These are phyloP conservation scores for Trichosporon asahii DNA, from an alignment of 1,284 basidiomycete genomes.

Conservation along the genomic window DNA sequence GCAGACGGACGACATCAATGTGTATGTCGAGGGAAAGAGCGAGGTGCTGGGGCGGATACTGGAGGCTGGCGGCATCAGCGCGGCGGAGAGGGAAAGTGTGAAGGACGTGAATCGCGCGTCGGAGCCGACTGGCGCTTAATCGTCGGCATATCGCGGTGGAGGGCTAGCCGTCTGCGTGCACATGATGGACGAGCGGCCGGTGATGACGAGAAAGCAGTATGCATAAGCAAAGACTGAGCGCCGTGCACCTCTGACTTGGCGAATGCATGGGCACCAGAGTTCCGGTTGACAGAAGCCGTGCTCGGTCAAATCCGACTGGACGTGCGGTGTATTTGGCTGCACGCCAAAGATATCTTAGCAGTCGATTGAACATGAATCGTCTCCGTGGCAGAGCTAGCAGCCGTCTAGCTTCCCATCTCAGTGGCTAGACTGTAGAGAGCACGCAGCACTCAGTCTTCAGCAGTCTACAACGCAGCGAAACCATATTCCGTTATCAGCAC, in stretches of 20 bases:
- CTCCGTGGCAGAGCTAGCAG: no score
- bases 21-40: slow-evolving; percentile 11
- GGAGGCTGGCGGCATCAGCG: background rate
- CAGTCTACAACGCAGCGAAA: no score
- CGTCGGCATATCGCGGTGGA: background rate
- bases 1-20: background rate
- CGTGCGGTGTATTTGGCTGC: no score
- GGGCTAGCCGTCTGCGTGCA: background rate
- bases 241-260: background rate
- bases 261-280: background rate
- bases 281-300: background rate
- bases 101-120: background rate
- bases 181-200: no score
- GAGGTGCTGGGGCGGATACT: slow-evolving; percentile 8
- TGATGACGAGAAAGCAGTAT: background rate
- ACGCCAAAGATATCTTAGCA: no score
- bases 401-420: no score
- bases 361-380: no score
- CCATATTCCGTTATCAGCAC: background rate
- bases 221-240: background rate
- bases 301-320: background rate
- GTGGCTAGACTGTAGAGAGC: no score
- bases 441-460: no score
- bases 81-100: slow-evolving; percentile 1
- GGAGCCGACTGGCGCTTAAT: background rate